Conservation (phyloP, 768 basidiomycete species). For the Mycena filopes region DNA sequence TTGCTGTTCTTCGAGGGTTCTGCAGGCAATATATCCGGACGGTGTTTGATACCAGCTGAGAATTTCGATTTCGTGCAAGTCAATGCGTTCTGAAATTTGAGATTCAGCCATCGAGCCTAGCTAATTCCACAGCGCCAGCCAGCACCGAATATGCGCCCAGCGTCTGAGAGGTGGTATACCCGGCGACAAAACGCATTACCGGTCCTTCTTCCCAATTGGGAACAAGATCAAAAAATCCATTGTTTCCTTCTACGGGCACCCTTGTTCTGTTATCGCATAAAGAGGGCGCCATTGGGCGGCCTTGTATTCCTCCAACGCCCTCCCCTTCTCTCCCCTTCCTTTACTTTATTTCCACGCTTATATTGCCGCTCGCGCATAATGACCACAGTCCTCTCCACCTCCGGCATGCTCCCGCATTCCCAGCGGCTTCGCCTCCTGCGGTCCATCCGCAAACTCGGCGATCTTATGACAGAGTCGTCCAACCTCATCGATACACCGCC, state of each 20-base stretch:
- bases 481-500: conserved; percentile 3
- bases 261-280: neutral
- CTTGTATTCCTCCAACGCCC: neutral
- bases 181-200: no score
- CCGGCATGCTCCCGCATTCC: conserved; percentile 20
- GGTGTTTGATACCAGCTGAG: no score
- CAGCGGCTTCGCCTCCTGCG: conserved; percentile 32
- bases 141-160: no score
- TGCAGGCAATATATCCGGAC: no score
- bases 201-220: conserved; percentile 21
- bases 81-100: no score
- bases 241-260: conserved; percentile 17
- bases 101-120: no score
- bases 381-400: conserved; percentile 15
- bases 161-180: no score
- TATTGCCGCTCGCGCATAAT: conserved; percentile 12
- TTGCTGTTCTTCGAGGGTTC: no score
- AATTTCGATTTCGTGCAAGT: no score
- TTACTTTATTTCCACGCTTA: neutral
- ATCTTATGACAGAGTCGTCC: conserved; percentile 27
- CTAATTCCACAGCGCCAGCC: no score
- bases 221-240: conserved; percentile 21
- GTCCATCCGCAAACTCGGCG: conserved; percentile 29
- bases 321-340: neutral
- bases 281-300: neutral